phyloP scores from a whole-genome alignment of 2,329 filamentous ascomycete genomes.

The Ascocoryne sarcoides region DNA sequence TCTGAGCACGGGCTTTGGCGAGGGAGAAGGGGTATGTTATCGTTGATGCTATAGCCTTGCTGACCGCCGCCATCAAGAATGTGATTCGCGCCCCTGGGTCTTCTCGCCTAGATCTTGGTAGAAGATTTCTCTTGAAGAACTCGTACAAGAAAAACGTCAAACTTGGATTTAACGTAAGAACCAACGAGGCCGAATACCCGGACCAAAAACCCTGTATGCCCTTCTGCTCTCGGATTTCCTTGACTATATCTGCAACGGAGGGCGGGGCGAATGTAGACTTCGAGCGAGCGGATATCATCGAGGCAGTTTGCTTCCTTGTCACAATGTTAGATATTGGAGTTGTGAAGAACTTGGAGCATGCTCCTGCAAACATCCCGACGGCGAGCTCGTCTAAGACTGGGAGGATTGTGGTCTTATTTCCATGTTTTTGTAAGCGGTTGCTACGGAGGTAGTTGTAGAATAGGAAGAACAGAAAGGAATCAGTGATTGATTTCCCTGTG shows the following conservation, averaged over 20 bases:
- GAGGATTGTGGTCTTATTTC: slow-evolving; percentile 34
- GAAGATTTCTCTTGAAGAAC: slow-evolving; percentile 51
- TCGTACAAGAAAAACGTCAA: slow-evolving; percentile 81
- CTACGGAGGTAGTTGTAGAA: slow-evolving; percentile 54
- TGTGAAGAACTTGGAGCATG: slow-evolving; percentile 65
- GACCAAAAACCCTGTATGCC: slow-evolving; percentile 76
- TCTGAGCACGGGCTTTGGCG: slow-evolving; percentile 72
- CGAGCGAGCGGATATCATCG: slow-evolving; percentile 36
- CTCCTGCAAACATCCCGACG: slow-evolving; percentile 65
- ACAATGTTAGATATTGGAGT: slow-evolving; percentile 78
- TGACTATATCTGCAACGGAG: slow-evolving; percentile 35
- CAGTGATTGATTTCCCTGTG: slow-evolving; percentile 57
- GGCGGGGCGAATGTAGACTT: slow-evolving; percentile 15
- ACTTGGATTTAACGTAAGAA: slow-evolving; percentile 77
- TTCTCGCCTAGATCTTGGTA: slow-evolving; percentile 43
- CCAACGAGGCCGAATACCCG: slow-evolving; percentile 71
- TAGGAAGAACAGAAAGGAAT: slow-evolving; percentile 81
- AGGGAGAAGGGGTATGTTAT: slow-evolving; percentile 81
- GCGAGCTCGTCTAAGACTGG: slow-evolving; percentile 63
- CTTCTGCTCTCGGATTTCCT: slow-evolving; percentile 57
- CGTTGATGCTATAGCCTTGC: slow-evolving; percentile 67
- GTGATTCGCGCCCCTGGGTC: slow-evolving; percentile 45
- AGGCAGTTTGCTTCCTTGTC: slow-evolving; percentile 68
- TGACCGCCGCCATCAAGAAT: slow-evolving; percentile 63
- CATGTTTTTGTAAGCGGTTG: slow-evolving; percentile 32